Percentiles rank a stretch among this genome's conserved stretches.
Conservation (phyloP, 495 filamentous ascomycete genomes). For the Chlorociboria aeruginascens region DNA sequence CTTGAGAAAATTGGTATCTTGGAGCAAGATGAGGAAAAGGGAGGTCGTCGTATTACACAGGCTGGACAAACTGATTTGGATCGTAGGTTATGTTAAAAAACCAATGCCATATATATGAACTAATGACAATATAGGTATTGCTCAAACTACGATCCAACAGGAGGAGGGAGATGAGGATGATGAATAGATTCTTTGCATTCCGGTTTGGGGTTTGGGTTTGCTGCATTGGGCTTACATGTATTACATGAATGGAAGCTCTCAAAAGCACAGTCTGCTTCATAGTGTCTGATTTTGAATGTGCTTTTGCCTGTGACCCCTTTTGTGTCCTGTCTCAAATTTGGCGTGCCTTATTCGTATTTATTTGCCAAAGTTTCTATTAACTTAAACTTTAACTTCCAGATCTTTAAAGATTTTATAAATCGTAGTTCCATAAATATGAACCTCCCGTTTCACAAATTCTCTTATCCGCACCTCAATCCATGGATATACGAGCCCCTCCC, state of each 20-base stretch:
- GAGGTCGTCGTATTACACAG: conserved; percentile 94
- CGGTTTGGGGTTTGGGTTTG: conserved; percentile 6
- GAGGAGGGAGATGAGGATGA: conserved; percentile 49
- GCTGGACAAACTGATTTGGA: conserved; percentile 97
- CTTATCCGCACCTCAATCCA: no score
- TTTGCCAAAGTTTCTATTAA: no score
- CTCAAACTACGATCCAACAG: conserved; percentile 59
- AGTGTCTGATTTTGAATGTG: no score
- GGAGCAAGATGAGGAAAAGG: conserved; percentile 93
- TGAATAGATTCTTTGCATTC: conserved; percentile 30
- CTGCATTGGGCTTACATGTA: conserved; percentile 11
- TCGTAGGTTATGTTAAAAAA: conserved; percentile 36
- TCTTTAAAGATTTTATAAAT: no score
- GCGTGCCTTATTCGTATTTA: no score
- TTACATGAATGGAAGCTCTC: conserved; percentile 10
- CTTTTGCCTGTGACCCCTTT: no score
- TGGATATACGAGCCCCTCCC: no score
- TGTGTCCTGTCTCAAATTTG: no score
- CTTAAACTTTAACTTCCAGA: no score
- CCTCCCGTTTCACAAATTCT: no score
- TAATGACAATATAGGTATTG: conserved; percentile 38
- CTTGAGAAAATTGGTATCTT: conserved; percentile 98
- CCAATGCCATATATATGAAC: not conserved
- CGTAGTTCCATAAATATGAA: no score
- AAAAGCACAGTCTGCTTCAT: not conserved